A percentile compares a stretch with the other conserved stretches of the same genome.
Evolutionary conservation across 2,329 filamentous ascomycete species (phyloP).

Genomic region (Hypoxylon rubiginosum): DNA sequence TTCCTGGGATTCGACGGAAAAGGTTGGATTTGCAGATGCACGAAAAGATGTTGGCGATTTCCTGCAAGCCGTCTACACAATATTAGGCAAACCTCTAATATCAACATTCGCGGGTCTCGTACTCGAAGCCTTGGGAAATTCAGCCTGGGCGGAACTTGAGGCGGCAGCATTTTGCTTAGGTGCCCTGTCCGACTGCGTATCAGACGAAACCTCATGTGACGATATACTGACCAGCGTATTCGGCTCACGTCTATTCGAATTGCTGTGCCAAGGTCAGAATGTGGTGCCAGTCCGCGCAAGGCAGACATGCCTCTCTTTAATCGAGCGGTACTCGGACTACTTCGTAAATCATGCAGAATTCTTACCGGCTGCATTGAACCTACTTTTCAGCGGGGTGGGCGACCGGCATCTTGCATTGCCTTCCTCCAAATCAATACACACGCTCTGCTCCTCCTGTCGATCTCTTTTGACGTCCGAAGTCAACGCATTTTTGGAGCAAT

Average conservation of each 20-base stretch:
- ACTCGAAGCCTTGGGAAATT: constrained; percentile 62
- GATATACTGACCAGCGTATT: constrained; percentile 73
- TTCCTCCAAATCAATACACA: constrained; percentile 80
- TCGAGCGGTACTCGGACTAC: constrained; percentile 81
- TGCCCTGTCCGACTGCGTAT: constrained; percentile 74
- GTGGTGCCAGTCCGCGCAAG: constrained; percentile 72
- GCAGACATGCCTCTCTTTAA: constrained; percentile 76
- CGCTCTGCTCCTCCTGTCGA: constrained; percentile 82
- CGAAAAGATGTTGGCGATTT: constrained; percentile 85
- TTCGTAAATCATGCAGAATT: constrained; percentile 78
- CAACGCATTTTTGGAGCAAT: constrained; percentile 77
- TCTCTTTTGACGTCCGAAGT: constrained; percentile 76
- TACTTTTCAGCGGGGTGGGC: constrained; percentile 78
- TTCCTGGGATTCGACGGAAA: constrained; percentile 78
- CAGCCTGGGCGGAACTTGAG: constrained; percentile 71
- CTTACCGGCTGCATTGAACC: constrained; percentile 77
- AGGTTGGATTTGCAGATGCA: constrained; percentile 77
- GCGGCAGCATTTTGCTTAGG: constrained; percentile 74
- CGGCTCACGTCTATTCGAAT: constrained; percentile 67
- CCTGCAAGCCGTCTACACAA: constrained; percentile 76
- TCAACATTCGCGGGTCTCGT: constrained; percentile 69
- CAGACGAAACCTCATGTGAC: constrained; percentile 70
- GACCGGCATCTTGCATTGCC: constrained; percentile 73
- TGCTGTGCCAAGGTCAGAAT: constrained; percentile 64
- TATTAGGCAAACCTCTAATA: constrained; percentile 69